A percentile compares a stretch with the other conserved stretches of the same genome.
These are phyloP conservation scores for Pharnaceum exiguum DNA, from an alignment of 148 eudicot species.

Conservation along the genomic window DNA sequence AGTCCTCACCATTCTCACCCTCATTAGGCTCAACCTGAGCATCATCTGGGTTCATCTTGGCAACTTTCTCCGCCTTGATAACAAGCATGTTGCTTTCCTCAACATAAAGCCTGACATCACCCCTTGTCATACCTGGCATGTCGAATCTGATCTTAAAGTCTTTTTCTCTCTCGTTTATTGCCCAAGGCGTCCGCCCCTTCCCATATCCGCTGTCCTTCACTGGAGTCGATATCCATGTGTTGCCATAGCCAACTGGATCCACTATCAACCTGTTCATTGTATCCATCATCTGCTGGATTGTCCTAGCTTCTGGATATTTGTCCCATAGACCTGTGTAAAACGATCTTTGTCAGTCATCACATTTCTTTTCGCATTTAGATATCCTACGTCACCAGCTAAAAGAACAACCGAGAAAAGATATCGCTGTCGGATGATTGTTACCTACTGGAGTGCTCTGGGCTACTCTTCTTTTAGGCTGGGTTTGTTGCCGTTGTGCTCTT, in stretches of 20 bases:
- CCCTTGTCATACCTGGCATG: conserved; percentile 73
- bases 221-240: conserved; percentile 16
- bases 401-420: neutral
- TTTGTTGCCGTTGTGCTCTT: no score
- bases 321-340: conserved; percentile 55
- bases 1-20: conserved; percentile 32
- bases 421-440: conserved; percentile 5
- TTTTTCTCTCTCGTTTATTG: conserved; percentile 44
- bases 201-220: conserved; percentile 13
- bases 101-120: conserved; percentile 62
- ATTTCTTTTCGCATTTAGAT: neutral
- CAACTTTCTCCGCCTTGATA: conserved; percentile 50
- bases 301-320: conserved; percentile 60
- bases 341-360: neutral
- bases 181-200: conserved; percentile 82
- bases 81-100: conserved; percentile 72
- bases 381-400: neutral
- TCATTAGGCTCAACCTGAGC: conserved; percentile 6
- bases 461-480: conserved; percentile 25
- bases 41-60: conserved; percentile 14
- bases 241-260: conserved; percentile 42
- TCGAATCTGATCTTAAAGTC: conserved; percentile 72
- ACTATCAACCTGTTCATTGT: conserved; percentile 66
- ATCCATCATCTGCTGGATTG: conserved; percentile 87
- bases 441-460: conserved; percentile 40